phyloP scores from a whole-genome alignment of 441 rosid species.

The Populus hybrid region DNA sequence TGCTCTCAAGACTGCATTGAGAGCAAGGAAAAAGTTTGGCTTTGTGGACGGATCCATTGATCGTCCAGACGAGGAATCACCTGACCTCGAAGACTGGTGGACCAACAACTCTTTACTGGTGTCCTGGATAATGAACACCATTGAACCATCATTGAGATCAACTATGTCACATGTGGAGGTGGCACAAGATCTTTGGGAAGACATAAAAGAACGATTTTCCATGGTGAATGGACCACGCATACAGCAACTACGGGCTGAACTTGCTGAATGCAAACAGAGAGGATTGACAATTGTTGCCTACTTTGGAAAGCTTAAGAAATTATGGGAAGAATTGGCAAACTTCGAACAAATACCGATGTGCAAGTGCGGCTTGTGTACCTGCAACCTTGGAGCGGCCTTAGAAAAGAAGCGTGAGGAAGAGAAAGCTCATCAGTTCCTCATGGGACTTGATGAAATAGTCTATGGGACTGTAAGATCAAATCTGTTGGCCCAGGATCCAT shows the following conservation, averaged over 20 bases:
- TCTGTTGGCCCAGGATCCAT: conserved; percentile 1
- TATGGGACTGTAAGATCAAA: not conserved
- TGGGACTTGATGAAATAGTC: conserved; percentile 6
- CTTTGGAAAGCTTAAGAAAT: not conserved
- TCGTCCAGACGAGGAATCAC: not conserved
- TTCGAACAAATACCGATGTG: not conserved
- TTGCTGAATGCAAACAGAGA: not conserved
- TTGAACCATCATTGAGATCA: conserved; percentile 4
- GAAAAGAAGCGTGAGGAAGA: not conserved
- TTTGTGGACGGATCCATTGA: conserved; percentile 12
- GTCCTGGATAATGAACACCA: conserved; percentile 10
- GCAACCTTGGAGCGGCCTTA: not conserved
- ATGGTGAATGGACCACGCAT: conserved; percentile 8
- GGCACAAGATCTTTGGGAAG: conserved; percentile 9
- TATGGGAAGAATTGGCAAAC: not conserved
- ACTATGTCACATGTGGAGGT: conserved; percentile 11
- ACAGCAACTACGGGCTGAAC: not conserved
- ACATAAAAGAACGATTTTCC: conserved; percentile 5
- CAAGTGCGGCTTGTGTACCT: not conserved
- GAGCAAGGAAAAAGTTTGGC: conserved; percentile 2
- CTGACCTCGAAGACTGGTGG: conserved; percentile 7
- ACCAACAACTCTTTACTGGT: conserved; percentile 14
- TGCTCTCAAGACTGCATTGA: not conserved
- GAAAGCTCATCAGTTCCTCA: not conserved
- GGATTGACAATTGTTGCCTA: not conserved